Conservation (phyloP, 192 early-diverging fungal species). For the Phycomyces nitens region DNA sequence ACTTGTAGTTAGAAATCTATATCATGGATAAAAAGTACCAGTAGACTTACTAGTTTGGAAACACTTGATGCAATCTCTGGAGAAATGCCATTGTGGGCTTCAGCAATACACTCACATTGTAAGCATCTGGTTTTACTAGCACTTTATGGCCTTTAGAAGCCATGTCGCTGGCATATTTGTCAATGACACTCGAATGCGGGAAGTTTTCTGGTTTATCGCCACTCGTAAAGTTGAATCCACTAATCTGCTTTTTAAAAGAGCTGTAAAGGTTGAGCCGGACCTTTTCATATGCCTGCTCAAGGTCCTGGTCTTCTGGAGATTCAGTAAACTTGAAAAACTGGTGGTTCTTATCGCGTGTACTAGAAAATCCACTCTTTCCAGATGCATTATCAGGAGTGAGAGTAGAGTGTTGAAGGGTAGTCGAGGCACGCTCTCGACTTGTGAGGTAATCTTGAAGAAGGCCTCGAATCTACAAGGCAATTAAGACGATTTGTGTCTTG, state of each 20-base stretch:
- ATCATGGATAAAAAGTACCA: neutral
- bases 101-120: constrained; percentile 66
- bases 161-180: constrained; percentile 61
- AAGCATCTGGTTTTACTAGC: constrained; percentile 61
- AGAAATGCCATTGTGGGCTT: constrained; percentile 67
- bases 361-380: constrained; percentile 5
- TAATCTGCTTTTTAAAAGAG: constrained; percentile 25
- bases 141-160: constrained; percentile 60
- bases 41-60: constrained; percentile 45
- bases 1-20: neutral
- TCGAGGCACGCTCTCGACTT: constrained; percentile 30
- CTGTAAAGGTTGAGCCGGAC: constrained; percentile 14
- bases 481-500: neutral
- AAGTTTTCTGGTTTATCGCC: neutral
- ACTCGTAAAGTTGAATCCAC: neutral
- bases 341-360: constrained; percentile 16
- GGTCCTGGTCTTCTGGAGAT: constrained; percentile 1
- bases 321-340: constrained; percentile 41
- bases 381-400: constrained; percentile 28
- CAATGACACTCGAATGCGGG: constrained; percentile 23
- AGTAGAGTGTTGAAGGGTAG: constrained; percentile 16
- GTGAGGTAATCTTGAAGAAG: constrained; percentile 46
- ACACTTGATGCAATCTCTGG: constrained; percentile 46
- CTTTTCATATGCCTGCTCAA: constrained; percentile 33
- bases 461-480: constrained; percentile 33